Conservation (phyloP, 2,329 filamentous ascomycete genomes). For the Trichocomaceae sp. region DNA sequence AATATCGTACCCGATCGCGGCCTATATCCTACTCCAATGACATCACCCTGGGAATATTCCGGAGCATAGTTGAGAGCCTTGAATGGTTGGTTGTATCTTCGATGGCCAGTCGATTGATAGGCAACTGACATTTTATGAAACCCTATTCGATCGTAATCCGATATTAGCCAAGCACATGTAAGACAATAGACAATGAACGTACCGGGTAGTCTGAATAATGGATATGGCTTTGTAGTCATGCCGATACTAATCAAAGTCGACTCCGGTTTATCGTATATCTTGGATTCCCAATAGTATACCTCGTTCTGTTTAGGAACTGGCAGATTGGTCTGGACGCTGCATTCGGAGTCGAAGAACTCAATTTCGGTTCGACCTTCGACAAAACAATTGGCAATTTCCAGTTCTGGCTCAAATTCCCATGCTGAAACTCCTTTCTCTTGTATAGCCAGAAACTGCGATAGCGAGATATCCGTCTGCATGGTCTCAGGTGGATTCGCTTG, state of each 20-base stretch:
- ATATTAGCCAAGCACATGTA: neutral
- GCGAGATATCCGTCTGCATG: constrained; percentile 88
- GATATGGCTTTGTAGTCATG: constrained; percentile 95
- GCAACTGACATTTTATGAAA: constrained; percentile 90
- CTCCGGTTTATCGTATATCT: constrained; percentile 96
- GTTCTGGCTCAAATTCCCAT: constrained; percentile 98
- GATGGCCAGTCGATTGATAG: constrained; percentile 79
- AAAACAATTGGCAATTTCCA: constrained; percentile 98
- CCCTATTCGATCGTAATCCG: constrained; percentile 45
- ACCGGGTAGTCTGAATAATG: constrained; percentile 90
- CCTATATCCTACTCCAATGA: constrained; percentile 90
- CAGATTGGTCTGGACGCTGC: constrained; percentile 92
- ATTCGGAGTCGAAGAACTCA: constrained; percentile 97
- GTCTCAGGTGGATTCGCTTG: constrained; percentile 93
- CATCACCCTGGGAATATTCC: constrained; percentile 82
- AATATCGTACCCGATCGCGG: constrained; percentile 92
- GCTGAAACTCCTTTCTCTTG: constrained; percentile 99
- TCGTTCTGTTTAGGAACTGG: constrained; percentile 98
- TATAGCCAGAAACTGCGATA: constrained; percentile 95
- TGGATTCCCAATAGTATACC: constrained; percentile 99
- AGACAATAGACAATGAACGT: constrained; percentile 29
- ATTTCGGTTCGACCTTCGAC: constrained; percentile 95
- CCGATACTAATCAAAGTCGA: constrained; percentile 80
- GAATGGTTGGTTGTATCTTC: constrained; percentile 92
- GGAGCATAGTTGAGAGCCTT: constrained; percentile 72